Base-by-base conservation (phyloP, 2,329 filamentous ascomycete genomes). In the Aotearoamyces nothofagi region DNA sequence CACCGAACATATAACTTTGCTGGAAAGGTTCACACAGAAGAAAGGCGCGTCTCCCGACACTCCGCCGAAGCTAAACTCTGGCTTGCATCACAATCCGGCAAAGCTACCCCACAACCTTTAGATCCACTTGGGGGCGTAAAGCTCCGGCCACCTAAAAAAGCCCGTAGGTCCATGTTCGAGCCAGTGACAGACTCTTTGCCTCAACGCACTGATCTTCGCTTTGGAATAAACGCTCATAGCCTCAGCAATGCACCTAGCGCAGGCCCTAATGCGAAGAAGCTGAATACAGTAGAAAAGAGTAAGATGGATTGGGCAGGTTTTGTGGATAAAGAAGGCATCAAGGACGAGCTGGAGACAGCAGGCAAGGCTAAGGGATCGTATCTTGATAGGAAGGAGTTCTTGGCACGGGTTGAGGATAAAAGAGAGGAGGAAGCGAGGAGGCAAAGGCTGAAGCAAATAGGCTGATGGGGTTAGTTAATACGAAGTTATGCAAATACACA, bases 1-100 rank as follows among this genome's bases (percentile, higher is more conserved):
- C 78, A 73, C 42, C 70, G 75, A 16, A 75, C 69, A 9, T 82
- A 80, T 53, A 78, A 76, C 41, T 83, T 83, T 41, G 78, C 78
- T 19, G 78, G 78, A 16, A 69, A 77, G 42, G 61, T 76, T 9
- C 71, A 78, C 42, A 77, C 66, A 0, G 78, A 83, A 43, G 73
- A 80, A 46, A 81, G 79, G 47, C 54, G 74, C 8, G 72, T 83
- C 1, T 56, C 69, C 3, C 61, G 66, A 24, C 61, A 69, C 43
- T 78, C 72, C 0, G 72, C 72, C 30, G 74, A 78, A 46, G 74
- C 71, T 24, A 69, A 64, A 37, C 58, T 77, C 8, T 75, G 71
- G 39, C 60, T 78, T 9, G 65, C 66, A 2, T 66, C 66, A 1
- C 54, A 61, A 30, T 39, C 34, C 3, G 43, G 52, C 13, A 46